Percentiles rank a stretch among this genome's conserved stretches.
phyloP scores from a whole-genome alignment of 2,329 filamentous ascomycete species.

The Fusarium sp. region DNA sequence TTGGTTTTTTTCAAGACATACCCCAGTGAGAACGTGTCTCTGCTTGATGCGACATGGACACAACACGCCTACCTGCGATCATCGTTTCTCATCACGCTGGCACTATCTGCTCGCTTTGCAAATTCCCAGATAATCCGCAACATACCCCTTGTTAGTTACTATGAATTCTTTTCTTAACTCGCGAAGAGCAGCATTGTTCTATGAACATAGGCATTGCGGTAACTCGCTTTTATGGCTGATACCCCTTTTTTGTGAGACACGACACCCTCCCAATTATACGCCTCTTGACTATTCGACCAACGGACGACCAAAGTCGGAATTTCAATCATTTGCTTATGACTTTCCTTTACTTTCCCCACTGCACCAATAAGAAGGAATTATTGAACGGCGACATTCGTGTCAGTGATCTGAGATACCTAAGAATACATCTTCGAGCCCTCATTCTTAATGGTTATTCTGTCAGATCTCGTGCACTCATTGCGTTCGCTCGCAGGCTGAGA shows the following conservation, averaged over 20 bases:
- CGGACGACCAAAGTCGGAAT: slow-evolving; percentile 22
- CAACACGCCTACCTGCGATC: slow-evolving; percentile 29
- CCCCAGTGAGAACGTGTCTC: slow-evolving; percentile 10
- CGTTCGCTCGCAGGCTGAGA: slow-evolving; percentile 8
- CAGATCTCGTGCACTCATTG: slow-evolving; percentile 5
- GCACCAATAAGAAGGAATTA: slow-evolving; percentile 18
- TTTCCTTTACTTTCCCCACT: slow-evolving; percentile 25
- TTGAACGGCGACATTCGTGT: slow-evolving; percentile 37
- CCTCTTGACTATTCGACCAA: slow-evolving; percentile 26
- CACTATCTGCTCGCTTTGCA: slow-evolving; percentile 36
- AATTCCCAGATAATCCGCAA: slow-evolving; percentile 48
- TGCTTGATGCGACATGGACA: slow-evolving; percentile 33
- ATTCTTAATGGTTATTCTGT: slow-evolving; percentile 20
- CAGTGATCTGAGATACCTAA: slow-evolving; percentile 29
- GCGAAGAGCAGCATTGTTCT: slow-evolving; percentile 24
- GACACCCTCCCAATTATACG: slow-evolving; percentile 14
- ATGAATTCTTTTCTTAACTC: slow-evolving; percentile 36
- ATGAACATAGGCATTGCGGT: slow-evolving; percentile 15
- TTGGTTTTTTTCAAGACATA: neutral
- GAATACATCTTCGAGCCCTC: slow-evolving; percentile 20
- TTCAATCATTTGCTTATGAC: slow-evolving; percentile 32
- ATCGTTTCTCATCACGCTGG: slow-evolving; percentile 37
- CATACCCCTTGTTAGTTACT: slow-evolving; percentile 51
- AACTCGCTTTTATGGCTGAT: slow-evolving; percentile 36
- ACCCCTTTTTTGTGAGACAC: slow-evolving; percentile 32